These are phyloP conservation scores for Fragaria vesca DNA, from an alignment of 306 rosid genomes.

Conservation along the genomic window DNA sequence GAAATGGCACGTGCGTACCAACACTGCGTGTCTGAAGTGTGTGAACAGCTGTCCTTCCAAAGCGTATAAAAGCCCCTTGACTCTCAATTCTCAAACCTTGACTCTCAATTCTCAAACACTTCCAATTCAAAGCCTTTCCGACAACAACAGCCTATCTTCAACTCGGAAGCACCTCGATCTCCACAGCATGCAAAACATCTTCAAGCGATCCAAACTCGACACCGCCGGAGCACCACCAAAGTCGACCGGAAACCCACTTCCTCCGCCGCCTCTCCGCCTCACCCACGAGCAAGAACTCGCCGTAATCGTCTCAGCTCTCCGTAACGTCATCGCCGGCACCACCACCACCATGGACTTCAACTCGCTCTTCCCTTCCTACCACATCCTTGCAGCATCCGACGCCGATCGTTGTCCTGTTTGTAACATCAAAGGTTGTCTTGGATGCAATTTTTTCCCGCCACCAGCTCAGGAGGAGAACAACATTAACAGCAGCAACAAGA, in stretches of 20 bases:
- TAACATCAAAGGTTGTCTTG: slow-evolving; percentile 54
- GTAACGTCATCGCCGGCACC: slow-evolving; percentile 68
- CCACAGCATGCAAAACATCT: slow-evolving; percentile 34
- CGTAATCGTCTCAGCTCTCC: slow-evolving; percentile 67
- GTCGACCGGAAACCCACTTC: background rate
- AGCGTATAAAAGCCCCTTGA: slow-evolving; percentile 33
- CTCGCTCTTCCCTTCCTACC: background rate
- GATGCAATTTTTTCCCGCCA: slow-evolving; percentile 57
- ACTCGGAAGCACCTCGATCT: background rate
- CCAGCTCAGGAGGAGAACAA: slow-evolving; percentile 28
- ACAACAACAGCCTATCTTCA: background rate
- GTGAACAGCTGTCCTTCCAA: slow-evolving; percentile 12
- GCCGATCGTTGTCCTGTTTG: slow-evolving; percentile 30
- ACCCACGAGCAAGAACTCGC: slow-evolving; percentile 62
- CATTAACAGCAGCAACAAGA: background rate
- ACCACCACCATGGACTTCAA: slow-evolving; percentile 17
- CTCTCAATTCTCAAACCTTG: background rate
- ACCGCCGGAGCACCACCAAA: slow-evolving; percentile 9
- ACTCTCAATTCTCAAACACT: background rate
- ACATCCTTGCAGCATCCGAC: background rate
- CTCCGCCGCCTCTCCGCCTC: slow-evolving; percentile 23
- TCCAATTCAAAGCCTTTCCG: slow-evolving; percentile 3
- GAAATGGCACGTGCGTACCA: background rate
- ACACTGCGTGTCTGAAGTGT: background rate
- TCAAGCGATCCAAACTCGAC: slow-evolving; percentile 12